Conservation (phyloP, 352 stramenopile species). For the Phytophthora brassicae region DNA sequence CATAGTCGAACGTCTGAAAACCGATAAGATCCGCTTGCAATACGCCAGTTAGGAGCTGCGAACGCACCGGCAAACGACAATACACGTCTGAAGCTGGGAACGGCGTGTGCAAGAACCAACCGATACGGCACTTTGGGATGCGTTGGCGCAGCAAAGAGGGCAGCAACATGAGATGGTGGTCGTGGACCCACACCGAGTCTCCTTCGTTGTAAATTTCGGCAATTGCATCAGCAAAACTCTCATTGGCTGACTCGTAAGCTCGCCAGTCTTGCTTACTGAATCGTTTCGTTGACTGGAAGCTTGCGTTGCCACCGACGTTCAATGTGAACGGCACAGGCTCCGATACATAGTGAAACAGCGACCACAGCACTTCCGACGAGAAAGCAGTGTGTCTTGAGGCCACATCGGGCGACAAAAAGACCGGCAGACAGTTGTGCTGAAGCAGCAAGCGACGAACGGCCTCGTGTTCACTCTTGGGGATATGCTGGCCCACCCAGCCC, state of each 20-base stretch:
- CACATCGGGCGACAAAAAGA: slow-evolving; percentile 85
- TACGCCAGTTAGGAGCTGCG: slow-evolving; percentile 75
- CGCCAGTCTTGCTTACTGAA: slow-evolving; percentile 90
- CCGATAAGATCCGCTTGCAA: slow-evolving; percentile 82
- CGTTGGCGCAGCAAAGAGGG: slow-evolving; percentile 82
- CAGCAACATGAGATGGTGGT: slow-evolving; percentile 91
- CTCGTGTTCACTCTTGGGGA: slow-evolving; percentile 81
- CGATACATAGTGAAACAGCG: slow-evolving; percentile 90
- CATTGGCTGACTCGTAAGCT: slow-evolving; percentile 87
- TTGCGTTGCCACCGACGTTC: slow-evolving; percentile 38
- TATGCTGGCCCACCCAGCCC: slow-evolving; percentile 88
- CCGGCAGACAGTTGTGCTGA: slow-evolving; percentile 86
- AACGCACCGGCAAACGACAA: slow-evolving; percentile 75
- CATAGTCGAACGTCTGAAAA: slow-evolving; percentile 92
- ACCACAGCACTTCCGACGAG: slow-evolving; percentile 91
- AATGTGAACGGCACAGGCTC: slow-evolving; percentile 57
- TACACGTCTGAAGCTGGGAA: slow-evolving; percentile 89
- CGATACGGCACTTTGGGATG: slow-evolving; percentile 72
- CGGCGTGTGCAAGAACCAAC: slow-evolving; percentile 89
- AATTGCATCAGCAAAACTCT: slow-evolving; percentile 84
- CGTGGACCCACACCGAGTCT: slow-evolving; percentile 88
- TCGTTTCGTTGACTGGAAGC: slow-evolving; percentile 62
- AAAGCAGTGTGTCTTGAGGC: slow-evolving; percentile 88
- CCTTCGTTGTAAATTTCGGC: slow-evolving; percentile 88
- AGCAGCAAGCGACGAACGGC: slow-evolving; percentile 68